Percentiles rank a stretch among this genome's conserved stretches.
phyloP scores from a whole-genome alignment of 2,329 filamentous ascomycete genomes.

The Pseudopyrenochaeta lycopersici region DNA sequence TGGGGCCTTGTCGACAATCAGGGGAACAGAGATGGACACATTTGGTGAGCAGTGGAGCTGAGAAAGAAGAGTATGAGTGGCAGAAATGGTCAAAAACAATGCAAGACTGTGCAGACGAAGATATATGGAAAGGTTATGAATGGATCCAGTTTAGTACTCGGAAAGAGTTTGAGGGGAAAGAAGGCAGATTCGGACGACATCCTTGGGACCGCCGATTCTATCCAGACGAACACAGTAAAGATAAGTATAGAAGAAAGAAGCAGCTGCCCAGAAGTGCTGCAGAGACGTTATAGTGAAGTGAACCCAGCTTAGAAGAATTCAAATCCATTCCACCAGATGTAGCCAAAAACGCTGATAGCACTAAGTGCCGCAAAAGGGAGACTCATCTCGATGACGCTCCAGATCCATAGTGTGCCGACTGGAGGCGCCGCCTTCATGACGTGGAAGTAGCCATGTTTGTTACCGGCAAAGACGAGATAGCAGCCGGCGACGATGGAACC shows the following conservation, averaged over 20 bases:
- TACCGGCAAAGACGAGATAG: constrained; percentile 84
- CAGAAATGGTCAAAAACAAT: constrained; percentile 4
- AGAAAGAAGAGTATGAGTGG: background rate
- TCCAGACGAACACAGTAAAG: background rate
- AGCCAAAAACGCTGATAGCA: constrained; percentile 60
- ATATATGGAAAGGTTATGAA: constrained; percentile 16
- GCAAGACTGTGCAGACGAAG: constrained; percentile 8
- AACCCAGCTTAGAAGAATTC: constrained; percentile 48
- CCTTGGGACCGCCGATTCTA: background rate
- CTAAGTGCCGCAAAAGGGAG: constrained; percentile 71
- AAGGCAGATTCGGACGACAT: background rate
- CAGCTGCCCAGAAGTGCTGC: background rate
- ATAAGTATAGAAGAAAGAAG: background rate
- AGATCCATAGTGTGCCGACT: constrained; percentile 89
- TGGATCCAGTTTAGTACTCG: constrained; percentile 19
- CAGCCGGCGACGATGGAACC: constrained; percentile 72
- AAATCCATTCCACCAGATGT: constrained; percentile 65
- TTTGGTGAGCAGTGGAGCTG: constrained; percentile 1
- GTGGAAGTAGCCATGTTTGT: constrained; percentile 80
- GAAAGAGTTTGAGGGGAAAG: constrained; percentile 10
- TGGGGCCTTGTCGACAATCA: constrained; percentile 2
- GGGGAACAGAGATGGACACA: constrained; percentile 1
- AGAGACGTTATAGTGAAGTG: background rate
- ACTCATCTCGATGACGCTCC: constrained; percentile 88
- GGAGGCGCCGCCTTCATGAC: constrained; percentile 94